phyloP scores from a whole-genome alignment of 345 rosid species.

The Theobroma cacao region DNA sequence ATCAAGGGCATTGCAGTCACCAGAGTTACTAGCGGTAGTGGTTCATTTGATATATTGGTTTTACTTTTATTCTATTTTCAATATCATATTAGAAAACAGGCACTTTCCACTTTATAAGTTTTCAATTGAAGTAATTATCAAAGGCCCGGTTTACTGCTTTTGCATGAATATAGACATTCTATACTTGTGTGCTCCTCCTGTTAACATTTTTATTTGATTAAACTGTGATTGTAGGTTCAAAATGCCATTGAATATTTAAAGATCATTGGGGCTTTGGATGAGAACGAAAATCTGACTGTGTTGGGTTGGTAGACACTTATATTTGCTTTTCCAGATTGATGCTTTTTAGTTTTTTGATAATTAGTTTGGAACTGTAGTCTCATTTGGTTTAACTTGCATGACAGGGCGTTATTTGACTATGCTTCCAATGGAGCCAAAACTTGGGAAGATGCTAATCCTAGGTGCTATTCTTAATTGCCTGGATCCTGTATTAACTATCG shows the following conservation, averaged over 20 bases:
- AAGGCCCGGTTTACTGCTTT: not conserved
- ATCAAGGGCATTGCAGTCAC: slow-evolving; percentile 87
- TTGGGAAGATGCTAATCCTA: slow-evolving; percentile 88
- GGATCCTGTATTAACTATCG: slow-evolving; percentile 82
- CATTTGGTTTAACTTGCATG: slow-evolving; percentile 23
- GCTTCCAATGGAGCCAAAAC: slow-evolving; percentile 98
- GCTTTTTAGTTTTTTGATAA: slow-evolving; percentile 17
- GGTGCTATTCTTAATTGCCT: slow-evolving; percentile 85
- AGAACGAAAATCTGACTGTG: slow-evolving; percentile 69
- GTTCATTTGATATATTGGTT: slow-evolving; percentile 8
- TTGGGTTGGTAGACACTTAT: slow-evolving; percentile 45
- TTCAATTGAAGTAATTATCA: not conserved
- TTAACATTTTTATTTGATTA: not conserved
- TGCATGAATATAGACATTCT: not conserved
- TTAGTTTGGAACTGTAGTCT: slow-evolving; percentile 8
- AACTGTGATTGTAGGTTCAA: slow-evolving; percentile 56
- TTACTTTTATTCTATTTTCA: not conserved
- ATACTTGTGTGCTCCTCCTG: not conserved
- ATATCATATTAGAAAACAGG: not conserved
- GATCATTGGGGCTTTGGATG: slow-evolving; percentile 84
- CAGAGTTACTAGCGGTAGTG: slow-evolving; percentile 75
- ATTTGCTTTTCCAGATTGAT: not conserved
- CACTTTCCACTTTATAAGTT: not conserved
- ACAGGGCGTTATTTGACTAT: slow-evolving; percentile 75
- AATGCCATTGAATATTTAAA: slow-evolving; percentile 88